These are phyloP conservation scores for Globisporangium parvum DNA, from an alignment of 352 stramenopile species.

Conservation along the genomic window DNA sequence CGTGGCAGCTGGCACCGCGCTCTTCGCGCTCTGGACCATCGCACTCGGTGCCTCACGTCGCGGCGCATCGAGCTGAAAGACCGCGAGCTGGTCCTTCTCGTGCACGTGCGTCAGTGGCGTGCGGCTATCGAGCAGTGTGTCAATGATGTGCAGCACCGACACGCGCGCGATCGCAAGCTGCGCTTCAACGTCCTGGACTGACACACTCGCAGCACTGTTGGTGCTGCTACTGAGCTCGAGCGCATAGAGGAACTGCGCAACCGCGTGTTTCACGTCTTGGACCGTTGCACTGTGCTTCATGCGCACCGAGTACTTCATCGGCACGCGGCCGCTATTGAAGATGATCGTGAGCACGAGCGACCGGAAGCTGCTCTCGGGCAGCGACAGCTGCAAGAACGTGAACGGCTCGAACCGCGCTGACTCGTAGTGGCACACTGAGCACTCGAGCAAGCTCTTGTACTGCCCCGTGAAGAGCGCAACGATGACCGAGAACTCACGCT, in stretches of 20 bases:
- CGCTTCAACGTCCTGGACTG: slow-evolving; percentile 9
- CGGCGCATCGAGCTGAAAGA: slow-evolving; percentile 32
- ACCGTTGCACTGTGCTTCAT: slow-evolving; percentile 56
- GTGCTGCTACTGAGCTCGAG: slow-evolving; percentile 3
- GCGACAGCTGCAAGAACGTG: slow-evolving; percentile 81
- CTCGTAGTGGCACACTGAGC: slow-evolving; percentile 92
- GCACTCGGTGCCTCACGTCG: not conserved
- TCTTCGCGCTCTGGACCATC: no score
- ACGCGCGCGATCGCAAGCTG: slow-evolving; percentile 53
- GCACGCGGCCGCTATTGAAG: slow-evolving; percentile 63
- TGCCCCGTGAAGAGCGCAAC: slow-evolving; percentile 98
- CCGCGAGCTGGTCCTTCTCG: slow-evolving; percentile 68
- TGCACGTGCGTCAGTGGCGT: slow-evolving; percentile 63
- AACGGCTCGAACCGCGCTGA: slow-evolving; percentile 92
- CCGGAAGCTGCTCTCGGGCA: slow-evolving; percentile 70
- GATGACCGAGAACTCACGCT: slow-evolving; percentile 97
- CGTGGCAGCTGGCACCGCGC: no score
- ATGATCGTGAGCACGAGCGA: slow-evolving; percentile 80
- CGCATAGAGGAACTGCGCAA: slow-evolving; percentile 33
- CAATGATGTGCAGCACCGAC: slow-evolving; percentile 55
- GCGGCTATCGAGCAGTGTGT: slow-evolving; percentile 56
- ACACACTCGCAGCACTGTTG: slow-evolving; percentile 3
- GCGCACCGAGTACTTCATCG: slow-evolving; percentile 73
- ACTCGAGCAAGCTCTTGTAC: slow-evolving; percentile 97
- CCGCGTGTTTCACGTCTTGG: slow-evolving; percentile 56